Percentiles rank a stretch among this genome's conserved stretches.
phyloP scores from a whole-genome alignment of 768 basidiomycete species.

The Mycena belliarum region DNA sequence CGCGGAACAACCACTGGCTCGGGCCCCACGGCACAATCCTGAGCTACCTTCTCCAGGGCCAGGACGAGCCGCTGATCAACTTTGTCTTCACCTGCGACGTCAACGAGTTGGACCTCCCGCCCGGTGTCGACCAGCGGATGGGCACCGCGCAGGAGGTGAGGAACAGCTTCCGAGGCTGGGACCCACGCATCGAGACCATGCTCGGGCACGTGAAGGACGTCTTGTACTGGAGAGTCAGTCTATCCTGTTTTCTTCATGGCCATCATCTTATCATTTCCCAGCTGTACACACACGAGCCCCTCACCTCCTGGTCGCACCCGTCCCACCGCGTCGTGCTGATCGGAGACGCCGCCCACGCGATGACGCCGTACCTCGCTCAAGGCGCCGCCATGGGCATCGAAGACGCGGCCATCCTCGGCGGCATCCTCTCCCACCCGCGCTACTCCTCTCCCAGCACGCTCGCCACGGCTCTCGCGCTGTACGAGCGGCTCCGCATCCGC shows the following conservation, averaged over 20 bases:
- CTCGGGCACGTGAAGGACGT: slow-evolving; percentile 7
- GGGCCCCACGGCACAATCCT: slow-evolving; percentile 17
- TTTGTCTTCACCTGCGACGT: slow-evolving; percentile 21
- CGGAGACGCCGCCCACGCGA: slow-evolving; percentile 25
- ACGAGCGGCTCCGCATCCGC: slow-evolving; percentile 8
- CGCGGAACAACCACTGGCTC: slow-evolving; percentile 18
- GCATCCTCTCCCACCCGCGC: slow-evolving; percentile 8
- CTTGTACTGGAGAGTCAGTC: slow-evolving; percentile 13
- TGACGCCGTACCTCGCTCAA: slow-evolving; percentile 28
- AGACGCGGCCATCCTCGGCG: slow-evolving; percentile 20
- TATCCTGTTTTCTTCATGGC: not conserved
- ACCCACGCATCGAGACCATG: slow-evolving; percentile 20
- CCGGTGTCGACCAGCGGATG: slow-evolving; percentile 16
- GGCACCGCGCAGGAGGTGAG: slow-evolving; percentile 12
- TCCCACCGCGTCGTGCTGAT: slow-evolving; percentile 24
- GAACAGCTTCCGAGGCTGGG: slow-evolving; percentile 17
- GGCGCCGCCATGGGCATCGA: slow-evolving; percentile 31
- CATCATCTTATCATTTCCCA: not conserved
- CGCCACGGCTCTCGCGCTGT: not conserved
- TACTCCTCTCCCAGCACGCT: slow-evolving; percentile 7
- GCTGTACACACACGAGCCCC: slow-evolving; percentile 40
- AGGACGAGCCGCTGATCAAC: slow-evolving; percentile 19
- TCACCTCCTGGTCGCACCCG: slow-evolving; percentile 40
- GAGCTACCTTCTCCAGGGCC: slow-evolving; percentile 16
- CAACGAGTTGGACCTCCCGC: slow-evolving; percentile 6